These are phyloP conservation scores for Aureobasidium sp. DNA, from an alignment of 2,329 filamentous ascomycete species.

Conservation along the genomic window DNA sequence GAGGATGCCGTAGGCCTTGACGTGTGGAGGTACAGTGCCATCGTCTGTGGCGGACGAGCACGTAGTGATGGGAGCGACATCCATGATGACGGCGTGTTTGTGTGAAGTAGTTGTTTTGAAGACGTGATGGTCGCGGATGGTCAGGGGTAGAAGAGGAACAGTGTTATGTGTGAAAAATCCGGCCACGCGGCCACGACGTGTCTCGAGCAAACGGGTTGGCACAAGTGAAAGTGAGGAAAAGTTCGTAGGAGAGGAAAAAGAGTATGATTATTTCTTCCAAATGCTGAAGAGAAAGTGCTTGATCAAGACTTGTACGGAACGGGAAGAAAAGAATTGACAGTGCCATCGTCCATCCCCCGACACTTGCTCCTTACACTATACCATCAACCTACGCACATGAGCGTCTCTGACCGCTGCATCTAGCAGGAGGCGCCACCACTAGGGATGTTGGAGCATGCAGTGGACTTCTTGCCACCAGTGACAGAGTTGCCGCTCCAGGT, in stretches of 20 bases:
- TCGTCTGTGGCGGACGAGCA: background rate
- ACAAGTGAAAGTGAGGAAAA: background rate
- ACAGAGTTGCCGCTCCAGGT: slow-evolving; percentile 44
- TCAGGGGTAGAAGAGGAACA: too few species aligned
- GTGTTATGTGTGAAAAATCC: background rate
- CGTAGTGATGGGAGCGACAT: background rate
- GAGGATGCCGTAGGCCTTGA: background rate
- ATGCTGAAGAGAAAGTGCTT: background rate
- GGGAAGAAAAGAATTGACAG: background rate
- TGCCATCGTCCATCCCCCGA: background rate
- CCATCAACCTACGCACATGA: background rate
- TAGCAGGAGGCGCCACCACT: slow-evolving; percentile 7
- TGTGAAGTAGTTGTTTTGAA: background rate
- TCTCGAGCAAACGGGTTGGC: background rate
- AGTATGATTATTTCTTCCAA: background rate
- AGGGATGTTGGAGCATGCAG: slow-evolving; percentile 36
- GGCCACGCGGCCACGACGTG: background rate
- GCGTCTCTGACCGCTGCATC: background rate
- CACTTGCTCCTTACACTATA: background rate
- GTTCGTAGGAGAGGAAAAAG: background rate
- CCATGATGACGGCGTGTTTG: background rate
- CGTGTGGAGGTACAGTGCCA: background rate
- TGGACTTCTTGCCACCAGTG: slow-evolving; percentile 45
- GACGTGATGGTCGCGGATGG: background rate
- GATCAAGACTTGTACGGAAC: background rate